Base-by-base conservation (phyloP, 2,329 filamentous ascomycete species). In the Diaporthe velutina region DNA sequence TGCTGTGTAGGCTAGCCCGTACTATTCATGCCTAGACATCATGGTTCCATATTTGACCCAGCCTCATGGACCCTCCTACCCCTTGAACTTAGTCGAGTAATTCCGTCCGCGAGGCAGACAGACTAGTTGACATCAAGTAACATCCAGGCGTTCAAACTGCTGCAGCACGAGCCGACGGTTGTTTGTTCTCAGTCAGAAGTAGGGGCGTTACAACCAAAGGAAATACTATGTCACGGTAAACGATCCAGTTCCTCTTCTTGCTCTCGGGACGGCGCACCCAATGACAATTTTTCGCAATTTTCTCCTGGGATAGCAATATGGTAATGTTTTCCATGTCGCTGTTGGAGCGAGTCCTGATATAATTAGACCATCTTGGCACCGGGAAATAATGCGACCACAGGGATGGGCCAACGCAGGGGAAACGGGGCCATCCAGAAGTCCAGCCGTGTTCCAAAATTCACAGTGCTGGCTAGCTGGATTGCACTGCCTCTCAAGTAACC, bases 401-500 rank as follows among this genome's bases (percentile, higher is more conserved):
- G 52, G 52, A 28, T 30, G 52, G 52, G 13, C 15, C 25, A 30
- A 30, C 25, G 52, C 52, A 54, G 52, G 52, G 52, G 22, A n/a
- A 38, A 58, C 4, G 55, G 55, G 22, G 30, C 12, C 19, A n/a
- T 58, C 55, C 19, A 35, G 33, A 58, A n/a, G 19, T 38, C 33
- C 19, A 58, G 55, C 38, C 55, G 55, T 58, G 19, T 58, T 58
- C 55, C 10, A 38, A 58, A 58, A 58, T 58, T 9, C 55, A 58
- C 55, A 58, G 55, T 58, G 33, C 55, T 38, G 19, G 33, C 33
- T 19, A 17, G 33, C 8, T 33, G 12, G 8, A 6, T n/a, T 58
- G 33, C 55, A 58, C 55, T 58, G 55, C 55, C 55, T 38, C 5
- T 38, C 3, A 38, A 58, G 55, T 58, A 58, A 58, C 55, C 55